A percentile compares a stretch with the other conserved stretches of the same genome.
phyloP scores from a whole-genome alignment of 1,284 basidiomycete species.

The Cerioporus squamosus region DNA sequence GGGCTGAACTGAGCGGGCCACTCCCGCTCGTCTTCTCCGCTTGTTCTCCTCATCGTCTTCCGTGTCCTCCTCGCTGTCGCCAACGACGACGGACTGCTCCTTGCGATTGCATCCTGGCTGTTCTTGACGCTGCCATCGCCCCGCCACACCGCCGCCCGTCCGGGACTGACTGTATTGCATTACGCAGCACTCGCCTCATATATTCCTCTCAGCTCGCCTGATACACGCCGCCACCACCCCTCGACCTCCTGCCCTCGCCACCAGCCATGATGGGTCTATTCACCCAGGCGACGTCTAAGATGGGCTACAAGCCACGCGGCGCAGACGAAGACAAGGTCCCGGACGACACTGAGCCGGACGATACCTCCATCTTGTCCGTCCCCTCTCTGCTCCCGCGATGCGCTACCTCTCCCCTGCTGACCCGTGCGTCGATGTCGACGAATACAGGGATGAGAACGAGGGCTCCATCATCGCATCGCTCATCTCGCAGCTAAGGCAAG shows the following conservation, averaged over 20 bases:
- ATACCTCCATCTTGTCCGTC: slow-evolving; percentile 83
- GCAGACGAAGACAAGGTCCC: slow-evolving; percentile 70
- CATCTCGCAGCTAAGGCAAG: slow-evolving; percentile 84
- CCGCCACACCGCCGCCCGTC: not conserved
- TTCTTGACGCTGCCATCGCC: not conserved
- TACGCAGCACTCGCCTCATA: slow-evolving; percentile 19
- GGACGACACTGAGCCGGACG: slow-evolving; percentile 81
- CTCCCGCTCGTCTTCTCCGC: not conserved
- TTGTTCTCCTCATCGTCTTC: not conserved
- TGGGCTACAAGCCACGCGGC: slow-evolving; percentile 59
- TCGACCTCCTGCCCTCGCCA: slow-evolving; percentile 19
- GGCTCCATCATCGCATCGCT: slow-evolving; percentile 80
- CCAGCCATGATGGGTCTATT: slow-evolving; percentile 77
- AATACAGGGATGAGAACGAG: slow-evolving; percentile 73
- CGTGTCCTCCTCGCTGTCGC: not conserved
- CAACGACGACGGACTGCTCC: not conserved
- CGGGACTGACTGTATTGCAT: slow-evolving; percentile 8
- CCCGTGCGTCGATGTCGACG: slow-evolving; percentile 24
- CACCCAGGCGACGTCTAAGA: slow-evolving; percentile 62
- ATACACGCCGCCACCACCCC: slow-evolving; percentile 25
- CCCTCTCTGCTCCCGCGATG: slow-evolving; percentile 30
- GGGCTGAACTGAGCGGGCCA: not conserved
- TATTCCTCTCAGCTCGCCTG: slow-evolving; percentile 12
- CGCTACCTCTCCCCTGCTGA: slow-evolving; percentile 28
- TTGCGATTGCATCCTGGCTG: not conserved